Evolutionary conservation across 495 filamentous ascomycete species (phyloP), one percentile per base, ranked within the genome.

Genomic region (Amniculicola lignicola): DNA sequence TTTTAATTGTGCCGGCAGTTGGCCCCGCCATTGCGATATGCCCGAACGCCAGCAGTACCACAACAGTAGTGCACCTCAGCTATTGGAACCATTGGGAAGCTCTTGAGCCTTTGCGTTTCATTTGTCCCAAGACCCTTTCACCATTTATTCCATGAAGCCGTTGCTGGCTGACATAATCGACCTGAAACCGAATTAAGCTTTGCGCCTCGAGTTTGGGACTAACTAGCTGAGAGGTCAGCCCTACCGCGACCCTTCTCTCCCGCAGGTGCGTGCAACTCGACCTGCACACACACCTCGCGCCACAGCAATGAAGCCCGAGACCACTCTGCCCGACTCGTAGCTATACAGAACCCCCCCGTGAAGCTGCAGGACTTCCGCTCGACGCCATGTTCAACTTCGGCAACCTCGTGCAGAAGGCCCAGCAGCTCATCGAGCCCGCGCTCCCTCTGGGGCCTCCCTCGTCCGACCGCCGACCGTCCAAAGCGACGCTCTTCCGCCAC

Each of bases 351-450:
- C 29, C 29, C 29, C 29, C n/a, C 29, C 29, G 29, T 16, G 1
- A 4, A 58, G 53, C 49, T 29, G 28, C 18, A 45, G 24, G 14
- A 24, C n/a, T 22, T 15, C 16, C 24, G 35, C 42, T 18, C 19
- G 11, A 57, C 43, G 54, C 62, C 40, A 65, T 65, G 62, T 65
- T 65, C 55, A 67, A 84, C 71, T 78, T 94, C 74, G 84, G 83
- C 56, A 87, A 82, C 69, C 84, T 98, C 69, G 87, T 97, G 59
- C 90, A 96, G 73, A 96, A 91, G 77, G 93, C 93, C 50, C 85
- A 90, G 73, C 90, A 91, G 67, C 78, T 96, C 72, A 93, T 98
- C 75, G 90, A 93, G 73, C 86, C 85, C 38, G 82, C 82, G 61
- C 84, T 85, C 70, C 79, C 84, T 62, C 77, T 67, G 72, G 81